These are phyloP conservation scores for Phytophthora sojae DNA, from an alignment of 352 stramenopile species.

Conservation along the genomic window DNA sequence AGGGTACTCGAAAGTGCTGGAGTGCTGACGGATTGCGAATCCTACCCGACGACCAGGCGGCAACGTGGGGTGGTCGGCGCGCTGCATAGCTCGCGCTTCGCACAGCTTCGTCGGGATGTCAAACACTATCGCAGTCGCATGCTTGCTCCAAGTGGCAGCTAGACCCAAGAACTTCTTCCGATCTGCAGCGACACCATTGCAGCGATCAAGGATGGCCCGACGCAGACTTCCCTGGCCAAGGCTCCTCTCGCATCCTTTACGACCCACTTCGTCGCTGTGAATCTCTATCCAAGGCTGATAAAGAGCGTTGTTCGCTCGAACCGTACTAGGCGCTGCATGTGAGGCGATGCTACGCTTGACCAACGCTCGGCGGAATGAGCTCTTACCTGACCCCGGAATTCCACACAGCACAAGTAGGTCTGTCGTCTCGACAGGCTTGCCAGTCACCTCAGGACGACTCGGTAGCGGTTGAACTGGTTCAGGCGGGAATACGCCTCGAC, in stretches of 20 bases:
- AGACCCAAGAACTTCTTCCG: slow-evolving; percentile 53
- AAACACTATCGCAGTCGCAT: slow-evolving; percentile 72
- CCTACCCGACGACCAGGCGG: slow-evolving; percentile 51
- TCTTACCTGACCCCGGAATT: slow-evolving; percentile 65
- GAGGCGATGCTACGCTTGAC: slow-evolving; percentile 42
- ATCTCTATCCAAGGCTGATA: slow-evolving; percentile 51
- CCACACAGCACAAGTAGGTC: slow-evolving; percentile 71
- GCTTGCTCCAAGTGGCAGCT: slow-evolving; percentile 54
- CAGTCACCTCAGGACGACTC: slow-evolving; percentile 45
- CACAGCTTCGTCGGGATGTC: slow-evolving; percentile 55
- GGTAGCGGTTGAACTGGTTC: slow-evolving; percentile 35
- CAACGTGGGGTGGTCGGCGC: slow-evolving; percentile 51
- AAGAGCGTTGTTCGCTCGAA: slow-evolving; percentile 10
- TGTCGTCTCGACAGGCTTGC: slow-evolving; percentile 36
- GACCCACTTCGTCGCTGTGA: slow-evolving; percentile 61
- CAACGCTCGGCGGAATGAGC: slow-evolving; percentile 61
- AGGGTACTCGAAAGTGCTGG: slow-evolving; percentile 46
- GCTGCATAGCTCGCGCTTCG: slow-evolving; percentile 54
- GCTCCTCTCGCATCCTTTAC: slow-evolving; percentile 35
- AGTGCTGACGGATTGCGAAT: slow-evolving; percentile 54
- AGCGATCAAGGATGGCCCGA: slow-evolving; percentile 63
- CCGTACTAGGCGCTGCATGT: background rate
- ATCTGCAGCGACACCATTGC: slow-evolving; percentile 59
- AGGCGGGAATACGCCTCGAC: slow-evolving; percentile 42
- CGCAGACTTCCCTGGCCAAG: slow-evolving; percentile 39